Evolutionary conservation across 495 filamentous ascomycete genomes (phyloP).

Genomic region (Hypoxylon perforatum): DNA sequence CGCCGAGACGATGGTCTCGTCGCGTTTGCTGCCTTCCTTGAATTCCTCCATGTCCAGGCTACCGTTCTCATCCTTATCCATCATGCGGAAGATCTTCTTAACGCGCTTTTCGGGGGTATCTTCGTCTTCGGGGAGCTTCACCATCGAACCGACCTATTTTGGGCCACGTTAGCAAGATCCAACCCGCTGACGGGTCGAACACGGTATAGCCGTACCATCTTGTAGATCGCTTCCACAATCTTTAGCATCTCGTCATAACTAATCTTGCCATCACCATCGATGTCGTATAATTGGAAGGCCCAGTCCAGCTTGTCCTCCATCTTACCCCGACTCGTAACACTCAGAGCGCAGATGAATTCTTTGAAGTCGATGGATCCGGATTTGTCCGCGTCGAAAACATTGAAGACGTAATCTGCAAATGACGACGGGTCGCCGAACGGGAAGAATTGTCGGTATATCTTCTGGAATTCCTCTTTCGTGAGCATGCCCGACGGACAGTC

Average conservation of each 20-base stretch:
- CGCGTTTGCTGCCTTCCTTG: constrained; percentile 97
- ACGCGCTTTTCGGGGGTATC: constrained; percentile 99
- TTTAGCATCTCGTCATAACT: constrained; percentile 98
- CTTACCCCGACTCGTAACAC: constrained; percentile 95
- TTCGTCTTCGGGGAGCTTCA: constrained; percentile 97
- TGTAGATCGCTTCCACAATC: constrained; percentile 99
- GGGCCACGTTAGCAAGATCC: constrained; percentile 29
- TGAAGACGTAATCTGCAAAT: constrained; percentile 99
- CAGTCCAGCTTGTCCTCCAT: constrained; percentile 99
- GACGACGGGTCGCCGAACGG: constrained; percentile 96
- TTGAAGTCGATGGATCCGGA: constrained; percentile 99
- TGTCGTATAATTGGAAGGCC: constrained; percentile 99
- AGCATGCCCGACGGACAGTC: constrained; percentile 97
- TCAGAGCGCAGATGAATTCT: constrained; percentile 98
- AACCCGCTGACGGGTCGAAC: background rate
- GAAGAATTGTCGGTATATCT: constrained; percentile 99
- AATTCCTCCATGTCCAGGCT: constrained; percentile 95
- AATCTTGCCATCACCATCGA: constrained; percentile 98
- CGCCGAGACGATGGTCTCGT: constrained; percentile 98
- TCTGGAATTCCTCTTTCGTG: constrained; percentile 98
- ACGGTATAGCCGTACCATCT: constrained; percentile 77
- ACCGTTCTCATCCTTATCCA: constrained; percentile 99
- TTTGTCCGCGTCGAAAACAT: constrained; percentile 97
- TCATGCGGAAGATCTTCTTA: constrained; percentile 98
- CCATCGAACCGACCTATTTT: constrained; percentile 93